Percentiles rank a stretch among this genome's conserved stretches.
These are phyloP conservation scores for Neurospora sp. DNA, from an alignment of 495 filamentous ascomycete genomes.

Conservation along the genomic window DNA sequence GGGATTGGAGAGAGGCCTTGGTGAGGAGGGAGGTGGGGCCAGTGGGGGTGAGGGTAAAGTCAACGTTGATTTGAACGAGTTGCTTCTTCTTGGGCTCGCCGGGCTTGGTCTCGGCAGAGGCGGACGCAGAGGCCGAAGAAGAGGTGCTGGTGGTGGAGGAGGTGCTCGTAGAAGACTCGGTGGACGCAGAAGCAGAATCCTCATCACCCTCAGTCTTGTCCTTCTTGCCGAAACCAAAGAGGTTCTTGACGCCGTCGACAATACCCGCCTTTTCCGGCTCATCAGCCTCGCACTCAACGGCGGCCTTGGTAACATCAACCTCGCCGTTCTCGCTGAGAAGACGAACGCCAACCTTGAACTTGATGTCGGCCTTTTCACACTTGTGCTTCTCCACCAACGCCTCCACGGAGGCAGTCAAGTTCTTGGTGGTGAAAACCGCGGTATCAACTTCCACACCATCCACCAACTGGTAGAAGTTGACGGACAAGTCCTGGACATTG, in stretches of 20 bases:
- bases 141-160: constrained; percentile 34
- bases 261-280: constrained; percentile 62
- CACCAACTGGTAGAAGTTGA: constrained; percentile 67
- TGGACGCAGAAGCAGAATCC: constrained; percentile 23
- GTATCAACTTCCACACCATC: constrained; percentile 38
- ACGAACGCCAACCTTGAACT: constrained; percentile 65
- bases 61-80: constrained; percentile 59
- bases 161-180: constrained; percentile 24
- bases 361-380: constrained; percentile 66
- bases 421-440: constrained; percentile 55
- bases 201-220: constrained; percentile 57
- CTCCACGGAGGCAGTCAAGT: constrained; percentile 72
- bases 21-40: constrained; percentile 50
- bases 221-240: constrained; percentile 84
- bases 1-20: constrained; percentile 48
- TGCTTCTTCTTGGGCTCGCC: constrained; percentile 47
- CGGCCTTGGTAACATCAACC: constrained; percentile 64
- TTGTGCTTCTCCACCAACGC: constrained; percentile 64
- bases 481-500: constrained; percentile 74
- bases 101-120: constrained; percentile 31
- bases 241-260: constrained; percentile 85
- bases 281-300: constrained; percentile 74
- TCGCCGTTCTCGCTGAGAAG: constrained; percentile 68
- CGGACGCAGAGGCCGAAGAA: constrained; percentile 32
- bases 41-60: constrained; percentile 48